phyloP scores from a whole-genome alignment of 2,329 filamentous ascomycete genomes.

The Monosporascus sp. region DNA sequence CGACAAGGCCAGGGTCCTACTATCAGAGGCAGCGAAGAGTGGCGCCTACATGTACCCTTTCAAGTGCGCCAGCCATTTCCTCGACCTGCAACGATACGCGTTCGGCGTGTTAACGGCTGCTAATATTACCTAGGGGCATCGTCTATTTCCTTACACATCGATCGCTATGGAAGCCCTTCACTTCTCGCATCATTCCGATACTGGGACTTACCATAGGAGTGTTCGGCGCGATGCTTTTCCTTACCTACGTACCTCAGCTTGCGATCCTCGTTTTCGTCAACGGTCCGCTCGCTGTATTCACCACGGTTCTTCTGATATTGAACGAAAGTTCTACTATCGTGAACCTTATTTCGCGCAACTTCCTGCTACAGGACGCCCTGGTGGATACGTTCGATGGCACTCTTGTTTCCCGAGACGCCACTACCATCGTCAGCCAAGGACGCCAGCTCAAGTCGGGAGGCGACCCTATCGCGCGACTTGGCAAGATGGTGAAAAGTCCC shows the following conservation, averaged over 20 bases:
- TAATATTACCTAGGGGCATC: constrained; percentile 39
- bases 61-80: constrained; percentile 38
- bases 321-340: constrained; percentile 57
- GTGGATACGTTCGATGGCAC: constrained; percentile 86
- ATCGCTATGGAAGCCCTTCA: constrained; percentile 54
- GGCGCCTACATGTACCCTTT: constrained; percentile 83
- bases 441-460: constrained; percentile 63
- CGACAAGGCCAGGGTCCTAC: constrained; percentile 56
- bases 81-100: background rate
- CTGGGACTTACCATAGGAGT: constrained; percentile 68
- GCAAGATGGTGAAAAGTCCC: constrained; percentile 53
- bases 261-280: constrained; percentile 80
- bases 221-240: constrained; percentile 75
- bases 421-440: constrained; percentile 65
- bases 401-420: constrained; percentile 46
- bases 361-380: constrained; percentile 75
- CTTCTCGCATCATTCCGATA: constrained; percentile 53
- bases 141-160: constrained; percentile 54
- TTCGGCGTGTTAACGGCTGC: background rate
- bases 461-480: constrained; percentile 53
- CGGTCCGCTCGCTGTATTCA: constrained; percentile 73
- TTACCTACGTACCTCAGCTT: constrained; percentile 82
- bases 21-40: constrained; percentile 67
- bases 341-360: constrained; percentile 57
- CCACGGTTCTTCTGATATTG: constrained; percentile 64